A percentile compares a stretch with the other conserved stretches of the same genome.
Conservation (phyloP, 805 yeast species). For the Dipodascus albidus region DNA sequence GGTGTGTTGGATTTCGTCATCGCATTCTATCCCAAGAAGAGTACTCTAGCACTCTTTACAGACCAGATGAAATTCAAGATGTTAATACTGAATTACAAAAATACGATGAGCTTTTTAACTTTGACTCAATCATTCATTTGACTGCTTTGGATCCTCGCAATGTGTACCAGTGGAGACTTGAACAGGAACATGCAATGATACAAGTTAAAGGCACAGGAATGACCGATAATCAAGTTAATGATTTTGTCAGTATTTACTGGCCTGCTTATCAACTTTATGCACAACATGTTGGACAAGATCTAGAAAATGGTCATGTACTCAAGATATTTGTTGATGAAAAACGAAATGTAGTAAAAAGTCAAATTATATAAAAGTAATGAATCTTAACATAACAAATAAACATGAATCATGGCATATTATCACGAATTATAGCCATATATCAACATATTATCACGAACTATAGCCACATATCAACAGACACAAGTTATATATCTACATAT, state of each 20-base stretch:
- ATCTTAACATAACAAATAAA: not conserved
- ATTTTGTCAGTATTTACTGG: slow-evolving; percentile 76
- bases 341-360: not conserved
- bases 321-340: not conserved
- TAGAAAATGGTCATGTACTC: not conserved
- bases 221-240: slow-evolving; percentile 57
- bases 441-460: too few species aligned
- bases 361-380: not conserved
- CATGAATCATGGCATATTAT: too few species aligned
- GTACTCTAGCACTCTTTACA: slow-evolving; percentile 19
- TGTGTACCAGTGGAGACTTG: slow-evolving; percentile 69
- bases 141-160: slow-evolving; percentile 47
- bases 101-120: slow-evolving; percentile 38
- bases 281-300: not conserved
- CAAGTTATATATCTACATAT: too few species aligned
- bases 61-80: slow-evolving; percentile 20
- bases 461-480: too few species aligned
- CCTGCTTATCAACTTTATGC: slow-evolving; percentile 65
- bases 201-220: slow-evolving; percentile 55
- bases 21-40: slow-evolving; percentile 24
- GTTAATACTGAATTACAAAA: slow-evolving; percentile 42
- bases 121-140: slow-evolving; percentile 51
- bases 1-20: slow-evolving; percentile 76
- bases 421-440: too few species aligned
- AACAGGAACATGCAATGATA: slow-evolving; percentile 58